Base-by-base conservation (phyloP, 345 rosid genomes). In the Aurinia saxatilis region DNA sequence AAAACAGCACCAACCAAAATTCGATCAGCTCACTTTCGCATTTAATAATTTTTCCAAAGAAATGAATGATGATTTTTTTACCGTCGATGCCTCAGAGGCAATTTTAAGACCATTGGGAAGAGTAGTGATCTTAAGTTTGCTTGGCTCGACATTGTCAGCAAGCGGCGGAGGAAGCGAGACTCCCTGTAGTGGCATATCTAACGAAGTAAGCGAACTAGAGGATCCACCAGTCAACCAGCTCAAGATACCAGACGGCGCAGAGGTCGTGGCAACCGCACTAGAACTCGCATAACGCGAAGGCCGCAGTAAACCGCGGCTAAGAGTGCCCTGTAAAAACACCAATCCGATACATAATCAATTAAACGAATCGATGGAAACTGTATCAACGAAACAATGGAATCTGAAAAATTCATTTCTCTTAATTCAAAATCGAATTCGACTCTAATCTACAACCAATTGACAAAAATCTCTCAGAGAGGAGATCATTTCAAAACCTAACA, bases 91-190 rank as follows among this genome's bases (percentile, higher is more conserved):
- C 76, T 87, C 90, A 0, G 96, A 85, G 36, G 86, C 97, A 30
- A 89, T 75, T 59, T 76, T 84, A 57, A 84, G 63, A 9, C 97
- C 96, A 75, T 92, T 92, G 4, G 81, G 73, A 37, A 90, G 90
- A 65, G 88, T 77, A 27, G 74, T 81, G 52, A 78, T 54, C 79
- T 67, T 70, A 39, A 79, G 66, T 64, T 76, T 80, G 74, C 85
- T 78, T 2, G 90, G 90, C 72, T 82, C 83, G 0, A 84, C 77
- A 31, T 63, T 74, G 71, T 87, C 97, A n/a, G 93, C 77, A 1
- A 89, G 66, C 0, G 81, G 21, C 0, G 84, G 81, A 5, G 88
- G 93, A 40, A 77, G 70, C 4, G 83, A 64, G 31, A 89, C 73
- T 1, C 89, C 87, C 11, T 73, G 71, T 23, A 89, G 78, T 1